Evolutionary conservation across 768 basidiomycete genomes (phyloP).

Genomic region (Sistotremastrum niveocremeum): DNA sequence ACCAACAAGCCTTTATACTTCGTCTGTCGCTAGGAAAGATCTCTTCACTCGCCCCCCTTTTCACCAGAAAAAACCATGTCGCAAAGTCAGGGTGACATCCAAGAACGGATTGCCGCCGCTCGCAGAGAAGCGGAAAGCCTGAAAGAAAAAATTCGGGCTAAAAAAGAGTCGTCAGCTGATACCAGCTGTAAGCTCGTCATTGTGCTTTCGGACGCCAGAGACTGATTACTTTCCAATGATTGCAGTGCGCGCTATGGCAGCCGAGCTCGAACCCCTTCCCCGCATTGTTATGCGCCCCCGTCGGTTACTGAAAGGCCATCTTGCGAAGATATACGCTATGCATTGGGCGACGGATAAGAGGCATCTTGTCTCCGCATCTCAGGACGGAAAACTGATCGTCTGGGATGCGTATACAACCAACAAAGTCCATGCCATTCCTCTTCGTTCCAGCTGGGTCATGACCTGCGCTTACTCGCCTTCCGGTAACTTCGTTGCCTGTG

Average conservation of each 20-base stretch:
- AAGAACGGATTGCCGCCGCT: slow-evolving; percentile 90
- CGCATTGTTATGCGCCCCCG: slow-evolving; percentile 95
- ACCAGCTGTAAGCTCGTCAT: slow-evolving; percentile 66
- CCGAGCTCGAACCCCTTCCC: slow-evolving; percentile 89
- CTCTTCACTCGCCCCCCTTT: too few species aligned
- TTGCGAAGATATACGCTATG: slow-evolving; percentile 99
- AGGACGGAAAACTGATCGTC: slow-evolving; percentile 98
- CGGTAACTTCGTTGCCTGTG: slow-evolving; percentile 95
- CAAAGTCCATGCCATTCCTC: slow-evolving; percentile 98
- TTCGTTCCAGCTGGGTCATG: slow-evolving; percentile 99
- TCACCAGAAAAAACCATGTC: slow-evolving; percentile 35
- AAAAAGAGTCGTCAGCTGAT: slow-evolving; percentile 94
- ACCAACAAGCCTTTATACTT: too few species aligned
- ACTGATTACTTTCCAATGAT: slow-evolving; percentile 8
- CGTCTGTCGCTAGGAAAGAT: too few species aligned
- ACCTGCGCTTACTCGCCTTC: slow-evolving; percentile 97
- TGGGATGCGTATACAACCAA: slow-evolving; percentile 99
- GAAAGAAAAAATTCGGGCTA: slow-evolving; percentile 97
- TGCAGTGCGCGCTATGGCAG: slow-evolving; percentile 94
- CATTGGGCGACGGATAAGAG: slow-evolving; percentile 97
- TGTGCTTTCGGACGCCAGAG: not conserved
- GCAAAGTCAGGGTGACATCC: slow-evolving; percentile 72
- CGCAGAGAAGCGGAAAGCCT: slow-evolving; percentile 91
- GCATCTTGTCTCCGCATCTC: slow-evolving; percentile 98
- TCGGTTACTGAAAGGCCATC: slow-evolving; percentile 89